Evolutionary conservation across 2,329 filamentous ascomycete species (phyloP), one percentile per base, ranked within the genome.

Genomic region (Aspergillus clavatus): DNA sequence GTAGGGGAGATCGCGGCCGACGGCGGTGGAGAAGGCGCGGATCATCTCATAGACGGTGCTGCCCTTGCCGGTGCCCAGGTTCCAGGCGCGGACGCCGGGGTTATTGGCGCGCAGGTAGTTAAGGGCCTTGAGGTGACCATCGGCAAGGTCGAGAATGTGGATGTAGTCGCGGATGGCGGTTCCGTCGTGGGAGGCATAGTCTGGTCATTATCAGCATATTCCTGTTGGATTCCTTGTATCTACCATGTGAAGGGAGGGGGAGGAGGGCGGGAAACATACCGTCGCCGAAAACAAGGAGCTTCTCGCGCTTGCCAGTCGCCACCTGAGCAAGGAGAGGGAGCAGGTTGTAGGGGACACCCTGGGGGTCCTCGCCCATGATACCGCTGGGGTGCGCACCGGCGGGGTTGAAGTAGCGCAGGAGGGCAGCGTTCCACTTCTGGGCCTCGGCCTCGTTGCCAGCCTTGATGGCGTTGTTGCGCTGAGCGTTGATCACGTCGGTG

Each of bases 1-100:
- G 73, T 97, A 97, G 28, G 86, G 80, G 21, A 98, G 78, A 46
- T 93, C 82, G 40, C 83, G 85, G 51, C 93, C 93, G 18, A 96
- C 90, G 14, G 88, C 89, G 40, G 80, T 72, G 72, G 83, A 87
- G 75, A 98, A 98, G 43, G 93, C 90, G 57, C 91, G 88, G 79
- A 98, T 84, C 76, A 98, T 98, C 68, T 98, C 90, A 65, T 90
- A 93, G 46, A 98, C 93, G 18, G 93, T 98, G 71, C 86, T 94
- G 57, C 93, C 93, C 58, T 86, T 88, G 50, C 93, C 93, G 0
- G 90, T 95, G 47, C 94, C 94, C 56, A 98, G 70, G 72, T 98
- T 98, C 91, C 91, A 98, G 45, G 89, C 90, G 67, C 88, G 86
- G 56, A 96, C 87, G 45, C 93, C 93, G 14, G 93, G 91, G 63